phyloP scores from a whole-genome alignment of 768 basidiomycete species.

The Tricholoma saponaceum region DNA sequence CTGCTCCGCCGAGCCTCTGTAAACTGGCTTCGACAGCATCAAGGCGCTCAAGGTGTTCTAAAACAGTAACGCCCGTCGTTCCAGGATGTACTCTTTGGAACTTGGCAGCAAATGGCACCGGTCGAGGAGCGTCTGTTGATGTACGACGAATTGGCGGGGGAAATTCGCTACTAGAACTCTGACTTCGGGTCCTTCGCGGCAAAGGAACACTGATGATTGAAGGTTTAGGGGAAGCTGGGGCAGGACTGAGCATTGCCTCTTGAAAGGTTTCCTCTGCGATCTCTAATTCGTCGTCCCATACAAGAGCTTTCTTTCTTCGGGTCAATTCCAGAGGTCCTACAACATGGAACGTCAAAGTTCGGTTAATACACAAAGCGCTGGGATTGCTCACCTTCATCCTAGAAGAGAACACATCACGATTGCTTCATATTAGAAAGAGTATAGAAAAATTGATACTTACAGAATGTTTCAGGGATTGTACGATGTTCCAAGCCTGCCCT shows the following conservation, averaged over 20 bases:
- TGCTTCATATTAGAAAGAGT: not conserved
- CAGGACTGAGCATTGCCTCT: slow-evolving; percentile 33
- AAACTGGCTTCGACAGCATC: slow-evolving; percentile 80
- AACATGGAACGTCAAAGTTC: not conserved
- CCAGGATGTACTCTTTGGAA: slow-evolving; percentile 81
- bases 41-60: slow-evolving; percentile 81
- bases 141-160: slow-evolving; percentile 66
- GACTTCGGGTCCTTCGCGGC: slow-evolving; percentile 51
- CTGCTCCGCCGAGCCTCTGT: slow-evolving; percentile 65
- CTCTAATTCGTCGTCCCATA: slow-evolving; percentile 87
- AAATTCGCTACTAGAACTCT: slow-evolving; percentile 65
- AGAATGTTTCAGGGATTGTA: slow-evolving; percentile 75
- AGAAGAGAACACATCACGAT: slow-evolving; percentile 2
- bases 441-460: slow-evolving; percentile 38
- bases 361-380: not conserved
- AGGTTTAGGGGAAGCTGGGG: slow-evolving; percentile 50
- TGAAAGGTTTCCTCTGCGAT: slow-evolving; percentile 51
- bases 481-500: slow-evolving; percentile 87
- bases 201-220: slow-evolving; percentile 62
- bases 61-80: slow-evolving; percentile 80
- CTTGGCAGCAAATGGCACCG: slow-evolving; percentile 82
- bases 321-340: slow-evolving; percentile 88
- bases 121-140: slow-evolving; percentile 63
- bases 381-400: slow-evolving; percentile 67
- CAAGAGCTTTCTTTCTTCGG: slow-evolving; percentile 72